These are phyloP conservation scores for Coniella vitis DNA, from an alignment of 2,329 filamentous ascomycete genomes.

Conservation along the genomic window DNA sequence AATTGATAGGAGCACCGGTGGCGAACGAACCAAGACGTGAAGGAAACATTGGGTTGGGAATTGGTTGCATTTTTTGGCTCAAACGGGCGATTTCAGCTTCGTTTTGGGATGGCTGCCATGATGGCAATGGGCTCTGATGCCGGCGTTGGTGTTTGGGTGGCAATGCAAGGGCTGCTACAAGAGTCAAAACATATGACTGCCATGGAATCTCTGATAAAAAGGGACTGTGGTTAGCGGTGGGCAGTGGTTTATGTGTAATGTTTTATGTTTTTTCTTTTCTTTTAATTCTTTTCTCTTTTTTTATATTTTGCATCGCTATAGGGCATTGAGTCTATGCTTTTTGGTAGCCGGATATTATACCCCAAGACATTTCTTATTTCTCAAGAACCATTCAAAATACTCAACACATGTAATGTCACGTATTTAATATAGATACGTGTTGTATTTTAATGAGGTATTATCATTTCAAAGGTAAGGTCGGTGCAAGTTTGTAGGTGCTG, in stretches of 20 bases:
- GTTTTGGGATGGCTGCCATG: background rate
- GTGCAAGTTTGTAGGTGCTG: too few relatives aligned
- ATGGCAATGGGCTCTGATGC: slow-evolving; percentile 1
- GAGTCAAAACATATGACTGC: slow-evolving; percentile 4
- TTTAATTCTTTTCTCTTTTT: too few relatives aligned
- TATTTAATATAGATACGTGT: too few relatives aligned
- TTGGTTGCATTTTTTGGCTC: too few relatives aligned
- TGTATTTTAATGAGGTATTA: too few relatives aligned
- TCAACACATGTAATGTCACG: too few relatives aligned
- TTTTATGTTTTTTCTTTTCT: slow-evolving; percentile 10
- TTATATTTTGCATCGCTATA: slow-evolving; percentile 16
- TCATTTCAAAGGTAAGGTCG: too few relatives aligned
- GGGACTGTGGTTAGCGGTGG: slow-evolving; percentile 4
- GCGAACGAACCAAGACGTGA: too few relatives aligned
- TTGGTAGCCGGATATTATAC: slow-evolving; percentile 12
- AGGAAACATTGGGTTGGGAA: too few relatives aligned
- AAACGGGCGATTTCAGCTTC: background rate
- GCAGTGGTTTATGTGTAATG: slow-evolving; percentile 15
- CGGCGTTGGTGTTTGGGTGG: slow-evolving; percentile 10
- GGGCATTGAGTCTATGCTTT: slow-evolving; percentile 4
- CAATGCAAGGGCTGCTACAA: slow-evolving; percentile 4
- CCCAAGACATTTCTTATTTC: slow-evolving; percentile 3
- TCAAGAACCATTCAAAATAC: too few relatives aligned
- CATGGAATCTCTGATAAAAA: background rate
- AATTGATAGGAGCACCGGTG: background rate